phyloP scores from a whole-genome alignment of 495 filamentous ascomycete species.

The Symbiotaphrina buchneri region DNA sequence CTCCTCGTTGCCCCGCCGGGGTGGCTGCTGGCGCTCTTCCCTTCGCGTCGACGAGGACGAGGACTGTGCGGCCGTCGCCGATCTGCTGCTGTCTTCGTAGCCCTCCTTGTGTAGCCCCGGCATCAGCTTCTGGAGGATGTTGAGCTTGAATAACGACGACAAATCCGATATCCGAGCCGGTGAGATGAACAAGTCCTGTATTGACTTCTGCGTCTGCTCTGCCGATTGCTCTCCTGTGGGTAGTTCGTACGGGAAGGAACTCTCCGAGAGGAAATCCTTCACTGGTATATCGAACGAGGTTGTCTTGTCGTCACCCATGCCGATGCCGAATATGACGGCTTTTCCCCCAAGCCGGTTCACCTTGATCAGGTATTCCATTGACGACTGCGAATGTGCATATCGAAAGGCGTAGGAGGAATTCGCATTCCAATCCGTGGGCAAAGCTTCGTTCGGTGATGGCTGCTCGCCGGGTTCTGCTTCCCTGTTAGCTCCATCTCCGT shows the following conservation, averaged over 20 bases:
- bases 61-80: conserved; percentile 11
- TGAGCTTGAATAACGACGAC: conserved; percentile 41
- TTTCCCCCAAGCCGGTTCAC: conserved; percentile 65
- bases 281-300: conserved; percentile 49
- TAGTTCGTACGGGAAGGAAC: too few species aligned
- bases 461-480: conserved; percentile 20
- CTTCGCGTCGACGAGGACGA: conserved; percentile 10
- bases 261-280: conserved; percentile 52
- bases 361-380: conserved; percentile 66
- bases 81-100: conserved; percentile 31
- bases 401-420: conserved; percentile 47
- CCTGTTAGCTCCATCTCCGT: conserved; percentile 20
- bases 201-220: conserved; percentile 13
- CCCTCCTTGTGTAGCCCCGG: conserved; percentile 54
- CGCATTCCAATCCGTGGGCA: conserved; percentile 62
- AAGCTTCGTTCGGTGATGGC: too few species aligned
- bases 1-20: conserved; percentile 12
- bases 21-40: conserved; percentile 10
- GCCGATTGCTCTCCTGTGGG: too few species aligned
- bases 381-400: conserved; percentile 75
- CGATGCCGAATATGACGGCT: conserved; percentile 60
- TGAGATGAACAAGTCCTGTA: conserved; percentile 57
- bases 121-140: conserved; percentile 60
- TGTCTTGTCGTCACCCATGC: conserved; percentile 59
- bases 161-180: conserved; percentile 41